Evolutionary conservation across 441 rosid genomes (phyloP).

Genomic region (Geranium incanum): DNA sequence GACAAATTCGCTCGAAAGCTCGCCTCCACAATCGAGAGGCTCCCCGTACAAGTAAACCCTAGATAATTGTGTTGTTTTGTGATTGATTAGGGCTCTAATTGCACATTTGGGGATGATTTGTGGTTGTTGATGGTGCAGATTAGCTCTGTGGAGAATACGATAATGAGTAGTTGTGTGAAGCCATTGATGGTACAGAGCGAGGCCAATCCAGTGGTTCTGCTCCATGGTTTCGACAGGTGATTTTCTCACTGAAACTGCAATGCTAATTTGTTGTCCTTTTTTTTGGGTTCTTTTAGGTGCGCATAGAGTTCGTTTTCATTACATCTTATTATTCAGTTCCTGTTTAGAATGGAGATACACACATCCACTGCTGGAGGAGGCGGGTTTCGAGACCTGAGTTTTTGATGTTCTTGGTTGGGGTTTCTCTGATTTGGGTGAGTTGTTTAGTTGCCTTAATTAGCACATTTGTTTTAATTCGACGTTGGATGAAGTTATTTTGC

Average conservation of each 20-base stretch:
- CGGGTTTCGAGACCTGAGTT: slow-evolving; percentile 85
- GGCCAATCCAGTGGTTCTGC: slow-evolving; percentile 51
- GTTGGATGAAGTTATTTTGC: background rate
- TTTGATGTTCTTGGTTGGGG: slow-evolving; percentile 95
- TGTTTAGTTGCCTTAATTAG: slow-evolving; percentile 2
- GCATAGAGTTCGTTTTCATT: slow-evolving; percentile 4
- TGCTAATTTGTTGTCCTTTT: slow-evolving; percentile 12
- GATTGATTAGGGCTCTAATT: background rate
- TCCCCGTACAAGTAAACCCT: slow-evolving; percentile 59
- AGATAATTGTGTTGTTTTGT: background rate
- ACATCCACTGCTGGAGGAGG: slow-evolving; percentile 76
- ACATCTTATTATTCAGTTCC: slow-evolving; percentile 44
- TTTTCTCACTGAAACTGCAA: background rate
- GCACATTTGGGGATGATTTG: background rate
- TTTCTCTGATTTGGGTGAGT: slow-evolving; percentile 77
- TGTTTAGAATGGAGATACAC: slow-evolving; percentile 92
- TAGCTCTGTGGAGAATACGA: slow-evolving; percentile 27
- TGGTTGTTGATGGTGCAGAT: slow-evolving; percentile 28
- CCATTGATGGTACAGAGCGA: slow-evolving; percentile 31
- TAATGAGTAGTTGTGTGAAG: slow-evolving; percentile 60
- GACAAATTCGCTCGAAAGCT: slow-evolving; percentile 68
- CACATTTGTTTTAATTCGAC: background rate
- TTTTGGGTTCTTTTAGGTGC: background rate
- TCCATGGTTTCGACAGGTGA: slow-evolving; percentile 72
- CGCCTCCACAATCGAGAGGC: slow-evolving; percentile 52